Conservation (phyloP, 1,139 yeast genomes). For the Lodderomyces parapsilosis region DNA sequence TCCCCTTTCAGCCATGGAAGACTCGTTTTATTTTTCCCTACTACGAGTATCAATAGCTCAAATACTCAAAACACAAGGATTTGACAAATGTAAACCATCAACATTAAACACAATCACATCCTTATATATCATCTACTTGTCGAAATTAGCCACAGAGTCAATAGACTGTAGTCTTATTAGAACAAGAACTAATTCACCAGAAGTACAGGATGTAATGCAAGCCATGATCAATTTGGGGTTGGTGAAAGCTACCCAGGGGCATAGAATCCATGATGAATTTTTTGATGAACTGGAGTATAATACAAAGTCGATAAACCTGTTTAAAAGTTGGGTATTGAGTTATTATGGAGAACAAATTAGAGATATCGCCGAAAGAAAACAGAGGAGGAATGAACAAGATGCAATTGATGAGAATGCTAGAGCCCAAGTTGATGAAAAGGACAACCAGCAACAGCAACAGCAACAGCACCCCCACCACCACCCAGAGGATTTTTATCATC, state of each 20-base stretch:
- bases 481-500: not conserved
- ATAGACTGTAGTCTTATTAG: slow-evolving; percentile 21
- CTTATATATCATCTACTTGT: slow-evolving; percentile 55
- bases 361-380: slow-evolving; percentile 37
- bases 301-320: slow-evolving; percentile 39
- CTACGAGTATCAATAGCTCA: slow-evolving; percentile 66
- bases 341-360: slow-evolving; percentile 38
- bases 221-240: slow-evolving; percentile 58
- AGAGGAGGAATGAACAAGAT: slow-evolving; percentile 22
- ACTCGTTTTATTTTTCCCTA: slow-evolving; percentile 54
- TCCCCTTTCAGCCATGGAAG: slow-evolving; percentile 22
- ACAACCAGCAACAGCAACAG: slow-evolving; percentile 25
- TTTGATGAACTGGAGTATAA: slow-evolving; percentile 23
- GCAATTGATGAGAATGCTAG: slow-evolving; percentile 27
- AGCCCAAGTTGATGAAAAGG: slow-evolving; percentile 27
- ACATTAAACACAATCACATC: slow-evolving; percentile 65
- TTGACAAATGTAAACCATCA: slow-evolving; percentile 65
- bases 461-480: no score
- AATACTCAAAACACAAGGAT: slow-evolving; percentile 67
- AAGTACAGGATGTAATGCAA: slow-evolving; percentile 58
- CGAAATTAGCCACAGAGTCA: slow-evolving; percentile 44
- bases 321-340: slow-evolving; percentile 32
- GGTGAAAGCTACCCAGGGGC: slow-evolving; percentile 38
- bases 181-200: slow-evolving; percentile 25
- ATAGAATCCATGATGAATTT: slow-evolving; percentile 18